Evolutionary conservation across 1,284 basidiomycete species (phyloP), one percentile per base, ranked within the genome.

Genomic region (Rhodotorula glutinis): DNA sequence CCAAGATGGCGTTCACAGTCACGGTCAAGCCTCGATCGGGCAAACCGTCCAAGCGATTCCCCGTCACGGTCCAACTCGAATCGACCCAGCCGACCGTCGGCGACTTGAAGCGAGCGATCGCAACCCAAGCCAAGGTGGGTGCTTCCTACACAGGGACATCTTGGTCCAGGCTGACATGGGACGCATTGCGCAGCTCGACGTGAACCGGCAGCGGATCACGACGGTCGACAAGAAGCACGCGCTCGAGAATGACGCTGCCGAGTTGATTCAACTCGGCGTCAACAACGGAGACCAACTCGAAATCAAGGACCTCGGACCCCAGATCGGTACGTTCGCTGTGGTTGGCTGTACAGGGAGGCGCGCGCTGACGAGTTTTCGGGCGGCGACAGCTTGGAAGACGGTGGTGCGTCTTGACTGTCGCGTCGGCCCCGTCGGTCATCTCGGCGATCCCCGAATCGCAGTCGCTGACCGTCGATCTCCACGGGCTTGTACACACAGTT

Each of bases 231-330:
- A 87, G 43, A 83, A 82, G 61, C 85, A 85, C 60, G 76, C 85
- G 3, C 80, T 83, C 7, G 88, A 92, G 67, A 23, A 52, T 30
- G 85, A 86, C 43, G 81, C 67, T 30, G 66, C 83, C 59, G 84
- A 82, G 25, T 79, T 94, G 38, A 79, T 77, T 13, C 83, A 85
- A 33, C 84, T 85, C 44, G 85, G 84, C 3, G 76, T 91, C 13
- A 76, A 75, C 16, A 83, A 86, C 33, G 85, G 83, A 19, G 84
- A 82, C 23, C 85, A 87, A 60, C 77, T 93, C 57, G 78, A 85
- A 33, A 82, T 93, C 71, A 95, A 95, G 79, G 93, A 97, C 79
- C 81, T 96, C 47, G 93, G 93, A 0, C 84, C 87, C 23, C 94
- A 97, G 79, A 82, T 94, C 59, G 84, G 86, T 75, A 43, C 46